Percentiles rank a stretch among this genome's conserved stretches.
Evolutionary conservation across 73 alveolate species (phyloP).

Genomic region (Paramecium pentaurelia): DNA sequence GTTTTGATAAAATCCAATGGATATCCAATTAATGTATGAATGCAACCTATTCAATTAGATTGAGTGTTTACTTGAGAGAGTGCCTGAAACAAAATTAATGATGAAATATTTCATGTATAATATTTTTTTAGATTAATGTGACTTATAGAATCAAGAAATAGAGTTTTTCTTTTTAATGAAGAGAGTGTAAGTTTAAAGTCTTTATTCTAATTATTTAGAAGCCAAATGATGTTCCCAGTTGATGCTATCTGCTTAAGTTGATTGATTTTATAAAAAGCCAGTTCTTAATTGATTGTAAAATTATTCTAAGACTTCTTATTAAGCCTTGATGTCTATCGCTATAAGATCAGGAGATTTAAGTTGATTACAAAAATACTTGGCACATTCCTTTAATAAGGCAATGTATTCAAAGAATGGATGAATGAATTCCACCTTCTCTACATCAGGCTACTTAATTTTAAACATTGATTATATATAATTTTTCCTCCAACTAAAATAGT

Average conservation of each 20-base stretch:
- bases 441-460: constrained; percentile 8
- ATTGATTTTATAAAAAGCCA: neutral
- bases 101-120: neutral
- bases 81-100: constrained; percentile 14
- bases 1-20: constrained; percentile 46
- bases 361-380: neutral
- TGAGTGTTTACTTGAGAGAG: neutral
- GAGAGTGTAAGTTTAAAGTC: constrained; percentile 12
- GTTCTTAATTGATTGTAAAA: neutral
- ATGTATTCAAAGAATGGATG: neutral
- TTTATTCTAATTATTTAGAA: neutral
- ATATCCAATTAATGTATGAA: constrained; percentile 14
- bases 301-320: neutral
- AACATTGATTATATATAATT: neutral
- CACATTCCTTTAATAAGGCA: neutral
- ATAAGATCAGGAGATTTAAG: neutral
- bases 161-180: neutral
- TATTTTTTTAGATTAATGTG: neutral
- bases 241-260: neutral
- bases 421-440: neutral
- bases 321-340: neutral
- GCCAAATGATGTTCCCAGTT: neutral
- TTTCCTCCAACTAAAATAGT: constrained; percentile 8
- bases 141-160: neutral
- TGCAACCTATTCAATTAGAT: neutral